Percentiles rank a stretch among this genome's conserved stretches.
phyloP scores from a whole-genome alignment of 805 yeast genomes.

The Candida xyloterini region DNA sequence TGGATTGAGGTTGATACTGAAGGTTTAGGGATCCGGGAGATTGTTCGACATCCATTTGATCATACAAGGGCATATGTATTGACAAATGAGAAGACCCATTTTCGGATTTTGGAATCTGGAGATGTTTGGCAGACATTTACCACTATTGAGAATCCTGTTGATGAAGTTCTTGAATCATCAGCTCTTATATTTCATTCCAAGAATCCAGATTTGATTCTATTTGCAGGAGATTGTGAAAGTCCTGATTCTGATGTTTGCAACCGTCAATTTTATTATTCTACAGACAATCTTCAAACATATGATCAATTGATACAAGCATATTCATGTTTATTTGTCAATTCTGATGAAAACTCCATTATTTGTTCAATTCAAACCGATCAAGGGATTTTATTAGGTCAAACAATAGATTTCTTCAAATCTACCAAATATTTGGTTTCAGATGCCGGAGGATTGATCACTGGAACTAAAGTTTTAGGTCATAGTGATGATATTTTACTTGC shows the following conservation, averaged over 20 bases:
- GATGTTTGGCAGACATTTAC: constrained; percentile 38
- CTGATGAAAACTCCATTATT: constrained; percentile 33
- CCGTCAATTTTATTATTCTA: constrained; percentile 40
- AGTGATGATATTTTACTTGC: constrained; percentile 36
- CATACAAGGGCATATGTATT: constrained; percentile 38
- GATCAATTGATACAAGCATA: constrained; percentile 27
- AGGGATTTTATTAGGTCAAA: constrained; percentile 36
- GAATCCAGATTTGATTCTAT: constrained; percentile 35
- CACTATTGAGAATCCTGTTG: constrained; percentile 29
- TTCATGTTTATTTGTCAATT: constrained; percentile 33
- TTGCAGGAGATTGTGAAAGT: constrained; percentile 38
- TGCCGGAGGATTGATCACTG: constrained; percentile 33
- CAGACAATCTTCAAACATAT: constrained; percentile 41
- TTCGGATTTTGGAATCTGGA: constrained; percentile 41
- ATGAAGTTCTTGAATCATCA: constrained; percentile 22
- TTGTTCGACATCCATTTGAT: constrained; percentile 39
- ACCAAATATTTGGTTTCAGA: constrained; percentile 28
- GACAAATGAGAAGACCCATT: constrained; percentile 34
- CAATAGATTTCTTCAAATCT: constrained; percentile 45
- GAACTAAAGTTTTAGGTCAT: constrained; percentile 34
- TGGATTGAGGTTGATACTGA: constrained; percentile 39
- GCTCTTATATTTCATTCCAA: constrained; percentile 39
- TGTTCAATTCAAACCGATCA: constrained; percentile 43
- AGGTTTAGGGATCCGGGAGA: constrained; percentile 31
- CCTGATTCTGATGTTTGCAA: constrained; percentile 33